Conservation (phyloP, 495 filamentous ascomycete genomes). For the Penicillium canariense region DNA sequence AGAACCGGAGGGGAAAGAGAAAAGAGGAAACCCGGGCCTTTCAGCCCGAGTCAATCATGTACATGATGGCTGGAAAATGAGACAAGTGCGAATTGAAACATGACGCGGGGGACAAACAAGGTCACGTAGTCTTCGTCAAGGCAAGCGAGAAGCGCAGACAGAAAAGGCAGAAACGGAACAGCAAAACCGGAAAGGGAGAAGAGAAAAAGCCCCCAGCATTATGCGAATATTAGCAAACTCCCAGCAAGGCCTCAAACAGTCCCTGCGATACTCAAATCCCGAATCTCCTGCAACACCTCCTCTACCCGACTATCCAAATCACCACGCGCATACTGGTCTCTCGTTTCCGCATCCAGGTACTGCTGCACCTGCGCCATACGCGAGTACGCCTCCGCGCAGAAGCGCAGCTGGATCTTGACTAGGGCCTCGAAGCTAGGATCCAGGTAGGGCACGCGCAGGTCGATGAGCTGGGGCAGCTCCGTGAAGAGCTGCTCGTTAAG, state of each 20-base stretch:
- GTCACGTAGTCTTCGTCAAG: conserved; percentile 7
- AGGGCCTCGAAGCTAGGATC: conserved; percentile 96
- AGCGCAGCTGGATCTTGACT: conserved; percentile 96
- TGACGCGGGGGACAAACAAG: conserved; percentile 3
- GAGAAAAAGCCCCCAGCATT: conserved; percentile 1
- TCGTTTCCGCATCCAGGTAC: conserved; percentile 93
- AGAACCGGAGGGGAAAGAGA: not conserved
- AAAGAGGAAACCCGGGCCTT: too few relatives aligned
- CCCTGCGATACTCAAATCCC: conserved; percentile 90
- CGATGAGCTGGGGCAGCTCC: conserved; percentile 96
- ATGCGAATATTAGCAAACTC: not conserved
- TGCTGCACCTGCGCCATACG: conserved; percentile 99
- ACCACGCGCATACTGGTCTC: conserved; percentile 93
- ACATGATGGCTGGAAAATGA: conserved; percentile 9
- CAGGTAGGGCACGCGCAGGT: conserved; percentile 92
- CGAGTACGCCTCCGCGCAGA: conserved; percentile 95
- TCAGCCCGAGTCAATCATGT: conserved; percentile 4
- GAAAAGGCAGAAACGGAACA: conserved; percentile 9
- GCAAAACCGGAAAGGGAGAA: conserved; percentile 2
- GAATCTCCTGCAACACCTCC: conserved; percentile 94
- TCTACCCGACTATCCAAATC: conserved; percentile 90
- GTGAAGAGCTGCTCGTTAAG: conserved; percentile 92
- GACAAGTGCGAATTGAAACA: too few relatives aligned
- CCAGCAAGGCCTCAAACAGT: conserved; percentile 46
- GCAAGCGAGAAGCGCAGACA: not conserved